A percentile compares a stretch with the other conserved stretches of the same genome.
These are phyloP conservation scores for Nothophaeocryptopus gaeumannii DNA, from an alignment of 2,329 filamentous ascomycete species.

Conservation along the genomic window DNA sequence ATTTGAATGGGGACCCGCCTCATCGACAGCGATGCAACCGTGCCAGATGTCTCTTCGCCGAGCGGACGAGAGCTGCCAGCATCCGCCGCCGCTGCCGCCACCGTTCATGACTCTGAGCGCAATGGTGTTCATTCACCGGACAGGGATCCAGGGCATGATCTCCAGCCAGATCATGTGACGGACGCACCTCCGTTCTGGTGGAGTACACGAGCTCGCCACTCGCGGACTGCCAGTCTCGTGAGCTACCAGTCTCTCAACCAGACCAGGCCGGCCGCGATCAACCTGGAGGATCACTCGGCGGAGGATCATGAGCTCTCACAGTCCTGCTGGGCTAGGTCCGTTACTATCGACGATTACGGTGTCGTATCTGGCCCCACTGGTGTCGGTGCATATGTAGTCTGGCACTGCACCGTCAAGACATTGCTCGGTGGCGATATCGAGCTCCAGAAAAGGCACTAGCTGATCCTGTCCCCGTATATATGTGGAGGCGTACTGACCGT, in stretches of 20 bases:
- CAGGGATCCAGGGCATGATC: constrained; percentile 9
- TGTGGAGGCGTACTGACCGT: constrained; percentile 1
- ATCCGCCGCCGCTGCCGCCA: constrained; percentile 14
- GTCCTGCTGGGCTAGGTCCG: constrained; percentile 61
- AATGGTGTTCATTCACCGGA: constrained; percentile 5
- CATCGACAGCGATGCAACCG: constrained; percentile 5
- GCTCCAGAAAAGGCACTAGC: constrained; percentile 50
- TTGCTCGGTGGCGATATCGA: constrained; percentile 56
- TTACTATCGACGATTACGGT: constrained; percentile 61
- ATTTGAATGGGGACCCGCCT: constrained; percentile 17
- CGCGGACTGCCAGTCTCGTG: constrained; percentile 39
- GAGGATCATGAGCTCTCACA: constrained; percentile 56
- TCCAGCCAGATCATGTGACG: constrained; percentile 16
- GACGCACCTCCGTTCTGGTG: constrained; percentile 49
- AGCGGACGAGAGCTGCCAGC: constrained; percentile 10
- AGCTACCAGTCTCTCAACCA: constrained; percentile 37
- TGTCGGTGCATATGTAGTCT: constrained; percentile 89
- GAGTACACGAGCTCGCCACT: constrained; percentile 28
- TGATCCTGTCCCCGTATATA: constrained; percentile 2
- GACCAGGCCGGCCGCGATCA: constrained; percentile 46
- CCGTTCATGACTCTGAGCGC: constrained; percentile 4
- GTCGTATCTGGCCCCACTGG: constrained; percentile 59
- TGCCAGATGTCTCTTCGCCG: constrained; percentile 10
- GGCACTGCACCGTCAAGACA: constrained; percentile 85
- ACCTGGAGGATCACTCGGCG: constrained; percentile 63